A percentile compares a stretch with the other conserved stretches of the same genome.
Evolutionary conservation across 306 rosid genomes (phyloP).

Genomic region (Pyrus bretschneideri): DNA sequence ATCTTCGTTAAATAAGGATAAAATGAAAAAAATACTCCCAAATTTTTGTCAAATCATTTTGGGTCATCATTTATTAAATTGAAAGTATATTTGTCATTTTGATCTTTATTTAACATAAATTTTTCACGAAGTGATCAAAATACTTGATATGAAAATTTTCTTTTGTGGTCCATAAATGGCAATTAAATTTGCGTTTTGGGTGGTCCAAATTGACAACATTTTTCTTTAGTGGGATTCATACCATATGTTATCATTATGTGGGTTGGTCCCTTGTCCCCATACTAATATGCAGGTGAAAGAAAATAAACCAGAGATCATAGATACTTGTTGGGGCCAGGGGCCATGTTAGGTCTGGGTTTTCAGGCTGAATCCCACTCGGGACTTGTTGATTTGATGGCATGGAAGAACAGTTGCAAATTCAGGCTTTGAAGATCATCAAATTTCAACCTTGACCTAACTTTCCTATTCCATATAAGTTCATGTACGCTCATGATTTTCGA

Average conservation of each 20-base stretch:
- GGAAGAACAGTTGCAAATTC: conserved; percentile 1
- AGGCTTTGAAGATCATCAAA: background rate
- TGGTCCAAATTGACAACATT: background rate
- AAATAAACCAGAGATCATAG: background rate
- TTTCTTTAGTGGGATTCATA: background rate
- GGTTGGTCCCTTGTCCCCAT: background rate
- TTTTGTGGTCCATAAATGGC: background rate
- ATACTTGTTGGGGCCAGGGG: background rate
- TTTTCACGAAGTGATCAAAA: no score
- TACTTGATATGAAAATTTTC: no score
- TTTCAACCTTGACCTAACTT: conserved; percentile 17
- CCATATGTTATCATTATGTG: background rate
- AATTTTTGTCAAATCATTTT: no score
- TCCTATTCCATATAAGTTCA: conserved; percentile 11
- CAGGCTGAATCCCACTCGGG: background rate
- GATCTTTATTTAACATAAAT: no score
- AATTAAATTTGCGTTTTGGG: background rate
- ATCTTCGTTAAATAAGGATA: no score
- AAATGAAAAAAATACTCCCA: no score
- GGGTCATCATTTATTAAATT: no score
- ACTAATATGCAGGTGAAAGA: background rate
- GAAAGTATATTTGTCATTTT: no score
- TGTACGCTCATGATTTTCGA: background rate
- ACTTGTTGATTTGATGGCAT: background rate
- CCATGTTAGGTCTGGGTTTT: background rate